Conservation (phyloP, 495 filamentous ascomycete genomes). For the Trichoderma orchidacearum region DNA sequence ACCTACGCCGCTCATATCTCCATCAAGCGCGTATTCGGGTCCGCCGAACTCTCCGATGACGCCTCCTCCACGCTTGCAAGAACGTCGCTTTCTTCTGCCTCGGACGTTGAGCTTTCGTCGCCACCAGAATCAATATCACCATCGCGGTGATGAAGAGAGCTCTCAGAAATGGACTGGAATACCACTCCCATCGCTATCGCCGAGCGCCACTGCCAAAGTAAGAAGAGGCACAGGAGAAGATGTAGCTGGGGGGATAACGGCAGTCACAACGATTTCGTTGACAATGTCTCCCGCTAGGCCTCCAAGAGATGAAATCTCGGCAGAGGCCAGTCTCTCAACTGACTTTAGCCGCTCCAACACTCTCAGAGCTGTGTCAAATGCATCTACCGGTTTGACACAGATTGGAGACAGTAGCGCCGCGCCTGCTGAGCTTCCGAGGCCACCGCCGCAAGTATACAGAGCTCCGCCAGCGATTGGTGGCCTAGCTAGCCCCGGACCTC, state of each 20-base stretch:
- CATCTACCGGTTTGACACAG: neutral
- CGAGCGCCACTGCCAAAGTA: neutral
- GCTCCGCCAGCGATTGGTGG: slow-evolving; percentile 9
- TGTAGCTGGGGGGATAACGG: neutral
- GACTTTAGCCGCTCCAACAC: neutral
- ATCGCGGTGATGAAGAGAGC: neutral
- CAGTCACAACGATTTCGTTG: neutral
- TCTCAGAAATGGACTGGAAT: neutral
- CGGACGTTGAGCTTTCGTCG: neutral
- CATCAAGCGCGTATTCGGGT: slow-evolving; percentile 14
- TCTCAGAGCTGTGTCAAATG: neutral
- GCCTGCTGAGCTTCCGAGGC: slow-evolving; percentile 8
- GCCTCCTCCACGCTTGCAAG: slow-evolving; percentile 29
- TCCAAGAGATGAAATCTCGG: neutral
- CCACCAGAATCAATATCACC: neutral
- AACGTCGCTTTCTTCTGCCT: slow-evolving; percentile 9
- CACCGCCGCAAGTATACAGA: slow-evolving; percentile 9
- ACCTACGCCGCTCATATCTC: slow-evolving; percentile 24
- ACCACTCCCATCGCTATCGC: neutral
- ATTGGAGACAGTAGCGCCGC: neutral
- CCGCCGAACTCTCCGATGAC: slow-evolving; percentile 11
- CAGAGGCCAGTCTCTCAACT: neutral
- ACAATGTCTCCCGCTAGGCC: neutral
- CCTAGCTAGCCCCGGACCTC: slow-evolving; percentile 14
- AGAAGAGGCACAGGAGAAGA: neutral